A percentile compares a stretch with the other conserved stretches of the same genome.
Conservation (phyloP, 441 rosid species). For the Populus hybrid region DNA sequence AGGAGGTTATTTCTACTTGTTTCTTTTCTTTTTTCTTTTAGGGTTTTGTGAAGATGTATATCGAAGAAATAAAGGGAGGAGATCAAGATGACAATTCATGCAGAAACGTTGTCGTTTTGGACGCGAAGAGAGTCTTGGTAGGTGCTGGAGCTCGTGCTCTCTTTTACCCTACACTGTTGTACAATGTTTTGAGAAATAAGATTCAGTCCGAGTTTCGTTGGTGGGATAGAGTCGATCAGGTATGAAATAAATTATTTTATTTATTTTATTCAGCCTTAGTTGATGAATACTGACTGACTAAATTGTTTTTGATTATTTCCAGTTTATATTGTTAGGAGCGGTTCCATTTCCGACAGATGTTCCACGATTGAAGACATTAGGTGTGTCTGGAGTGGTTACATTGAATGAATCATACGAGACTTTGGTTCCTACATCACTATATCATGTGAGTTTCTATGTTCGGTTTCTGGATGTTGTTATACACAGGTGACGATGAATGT, state of each 20-base stretch:
- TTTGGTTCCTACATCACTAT: conserved; percentile 48
- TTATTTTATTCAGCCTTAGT: not conserved
- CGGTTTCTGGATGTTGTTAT: not conserved
- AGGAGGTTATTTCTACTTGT: not conserved
- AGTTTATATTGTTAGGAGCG: conserved; percentile 54
- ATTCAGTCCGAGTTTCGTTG: conserved; percentile 55
- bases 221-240: conserved; percentile 65
- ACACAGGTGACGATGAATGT: not conserved
- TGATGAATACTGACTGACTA: not conserved
- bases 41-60: conserved; percentile 27
- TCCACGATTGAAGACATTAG: conserved; percentile 41
- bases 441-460: conserved; percentile 34
- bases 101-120: conserved; percentile 19
- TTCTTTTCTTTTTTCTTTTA: not conserved
- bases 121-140: conserved; percentile 43
- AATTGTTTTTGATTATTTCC: not conserved
- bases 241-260: conserved; percentile 5
- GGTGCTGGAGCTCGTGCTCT: conserved; percentile 60
- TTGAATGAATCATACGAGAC: conserved; percentile 57
- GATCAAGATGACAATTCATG: conserved; percentile 18
- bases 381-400: conserved; percentile 51
- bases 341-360: conserved; percentile 59
- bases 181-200: conserved; percentile 51
- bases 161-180: conserved; percentile 56
- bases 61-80: conserved; percentile 45